phyloP scores from a whole-genome alignment of 2,329 filamentous ascomycete genomes.

The Lachnellula suecica region DNA sequence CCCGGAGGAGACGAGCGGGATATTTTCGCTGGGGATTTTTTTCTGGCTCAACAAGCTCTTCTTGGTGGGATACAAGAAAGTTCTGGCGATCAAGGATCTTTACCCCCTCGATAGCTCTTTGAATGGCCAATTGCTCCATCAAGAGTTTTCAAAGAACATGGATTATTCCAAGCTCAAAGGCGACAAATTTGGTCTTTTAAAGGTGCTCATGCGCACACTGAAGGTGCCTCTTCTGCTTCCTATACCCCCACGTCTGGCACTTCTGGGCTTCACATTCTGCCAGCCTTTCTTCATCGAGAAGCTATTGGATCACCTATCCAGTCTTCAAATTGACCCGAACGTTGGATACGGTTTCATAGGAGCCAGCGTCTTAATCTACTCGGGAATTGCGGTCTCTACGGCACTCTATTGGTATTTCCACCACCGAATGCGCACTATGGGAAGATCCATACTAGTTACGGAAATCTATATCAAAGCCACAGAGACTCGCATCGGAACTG shows the following conservation, averaged over 20 bases:
- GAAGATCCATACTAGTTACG: constrained; percentile 36
- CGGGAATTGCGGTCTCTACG: constrained; percentile 25
- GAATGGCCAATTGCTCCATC: constrained; percentile 9
- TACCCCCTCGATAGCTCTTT: constrained; percentile 16
- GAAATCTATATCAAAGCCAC: constrained; percentile 49
- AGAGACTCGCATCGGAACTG: constrained; percentile 27
- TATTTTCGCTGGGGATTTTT: constrained; percentile 32
- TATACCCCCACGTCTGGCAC: constrained; percentile 14
- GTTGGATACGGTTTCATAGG: constrained; percentile 22
- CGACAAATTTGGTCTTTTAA: constrained; percentile 18
- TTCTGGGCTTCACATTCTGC: constrained; percentile 14
- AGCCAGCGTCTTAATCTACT: constrained; percentile 17
- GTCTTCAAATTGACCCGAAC: constrained; percentile 5
- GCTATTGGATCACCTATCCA: constrained; percentile 21
- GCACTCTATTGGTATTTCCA: constrained; percentile 27
- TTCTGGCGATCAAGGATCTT: constrained; percentile 31
- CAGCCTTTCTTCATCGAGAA: constrained; percentile 10
- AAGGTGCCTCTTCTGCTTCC: constrained; percentile 21
- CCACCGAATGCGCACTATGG: constrained; percentile 35
- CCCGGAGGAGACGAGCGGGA: constrained; percentile 30
- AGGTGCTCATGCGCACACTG: constrained; percentile 27
- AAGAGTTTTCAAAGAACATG: constrained; percentile 6
- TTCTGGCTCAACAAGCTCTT: constrained; percentile 36
- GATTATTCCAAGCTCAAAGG: constrained; percentile 12
- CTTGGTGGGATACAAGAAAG: constrained; percentile 27